Percentiles rank a stretch among this genome's conserved stretches.
These are phyloP conservation scores for Termitomyces sp. DNA, from an alignment of 768 basidiomycete species.

Conservation along the genomic window DNA sequence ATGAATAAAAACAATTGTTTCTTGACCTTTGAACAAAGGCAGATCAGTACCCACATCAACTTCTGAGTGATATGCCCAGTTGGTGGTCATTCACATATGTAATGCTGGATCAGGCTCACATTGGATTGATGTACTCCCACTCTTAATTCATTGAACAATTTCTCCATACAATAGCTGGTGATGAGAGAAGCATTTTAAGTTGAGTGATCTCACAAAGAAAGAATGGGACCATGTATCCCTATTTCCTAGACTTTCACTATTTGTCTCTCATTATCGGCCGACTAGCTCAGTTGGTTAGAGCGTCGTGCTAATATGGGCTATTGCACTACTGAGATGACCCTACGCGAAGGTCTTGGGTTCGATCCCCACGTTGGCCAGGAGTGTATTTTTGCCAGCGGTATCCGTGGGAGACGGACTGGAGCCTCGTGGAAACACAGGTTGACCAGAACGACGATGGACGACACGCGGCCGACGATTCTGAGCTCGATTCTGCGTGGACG, in stretches of 20 bases:
- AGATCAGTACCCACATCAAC: not conserved
- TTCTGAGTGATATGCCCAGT: not conserved
- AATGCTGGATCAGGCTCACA: not conserved
- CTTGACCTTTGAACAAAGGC: not conserved
- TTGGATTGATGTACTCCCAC: too few species aligned
- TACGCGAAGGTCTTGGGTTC: slow-evolving; percentile 79
- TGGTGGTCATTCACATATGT: not conserved
- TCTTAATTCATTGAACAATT: too few species aligned
- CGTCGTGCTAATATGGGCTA: slow-evolving; percentile 71
- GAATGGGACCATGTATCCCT: too few species aligned
- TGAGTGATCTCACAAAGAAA: too few species aligned
- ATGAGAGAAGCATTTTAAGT: too few species aligned
- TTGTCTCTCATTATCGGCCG: slow-evolving; percentile 41
- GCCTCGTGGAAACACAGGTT: too few species aligned
- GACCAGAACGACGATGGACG: too few species aligned
- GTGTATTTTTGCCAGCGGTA: too few species aligned
- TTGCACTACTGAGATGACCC: too few species aligned
- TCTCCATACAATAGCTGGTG: too few species aligned
- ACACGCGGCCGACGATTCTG: slow-evolving; percentile 49
- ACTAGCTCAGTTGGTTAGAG: slow-evolving; percentile 95
- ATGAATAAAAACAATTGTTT: not conserved
- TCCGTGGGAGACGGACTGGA: too few species aligned
- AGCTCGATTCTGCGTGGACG: slow-evolving; percentile 70
- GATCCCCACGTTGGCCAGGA: slow-evolving; percentile 71
- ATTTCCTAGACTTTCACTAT: too few species aligned